phyloP scores from a whole-genome alignment of 352 stramenopile species.

The Phytophthora lateralis region DNA sequence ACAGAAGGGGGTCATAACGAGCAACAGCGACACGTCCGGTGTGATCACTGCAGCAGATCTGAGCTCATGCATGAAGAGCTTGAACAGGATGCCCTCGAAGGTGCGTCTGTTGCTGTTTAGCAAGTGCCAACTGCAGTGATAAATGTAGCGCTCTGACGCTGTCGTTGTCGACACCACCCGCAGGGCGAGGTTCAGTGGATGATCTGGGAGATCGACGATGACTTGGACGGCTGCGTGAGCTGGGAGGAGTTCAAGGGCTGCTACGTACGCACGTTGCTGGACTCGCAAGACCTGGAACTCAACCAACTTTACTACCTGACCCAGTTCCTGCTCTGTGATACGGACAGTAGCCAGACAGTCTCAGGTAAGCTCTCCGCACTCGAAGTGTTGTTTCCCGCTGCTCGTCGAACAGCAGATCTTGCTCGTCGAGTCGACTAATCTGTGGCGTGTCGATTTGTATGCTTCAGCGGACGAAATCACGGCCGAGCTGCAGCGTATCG shows the following conservation, averaged over 20 bases:
- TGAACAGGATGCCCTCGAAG: conserved; percentile 44
- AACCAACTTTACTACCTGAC: conserved; percentile 94
- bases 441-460: conserved; percentile 7
- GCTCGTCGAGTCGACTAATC: conserved; percentile 2
- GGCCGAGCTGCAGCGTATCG: conserved; percentile 54
- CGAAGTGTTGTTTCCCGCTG: background rate
- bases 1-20: conserved; percentile 46
- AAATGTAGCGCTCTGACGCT: background rate
- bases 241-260: conserved; percentile 94
- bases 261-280: conserved; percentile 90
- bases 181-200: conserved; percentile 94
- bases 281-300: conserved; percentile 93
- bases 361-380: conserved; percentile 48
- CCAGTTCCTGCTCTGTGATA: conserved; percentile 95
- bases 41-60: conserved; percentile 51
- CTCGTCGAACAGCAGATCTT: background rate
- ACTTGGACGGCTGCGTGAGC: conserved; percentile 90
- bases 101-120: conserved; percentile 13
- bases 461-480: conserved; percentile 50
- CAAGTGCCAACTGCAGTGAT: background rate
- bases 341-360: conserved; percentile 88
- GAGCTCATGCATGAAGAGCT: conserved; percentile 46
- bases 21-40: conserved; percentile 41
- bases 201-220: conserved; percentile 97
- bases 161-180: background rate